A percentile compares a stretch with the other conserved stretches of the same genome.
Conservation (phyloP, 192 early-diverging fungal genomes). For the Mycoemilia scoparia region DNA sequence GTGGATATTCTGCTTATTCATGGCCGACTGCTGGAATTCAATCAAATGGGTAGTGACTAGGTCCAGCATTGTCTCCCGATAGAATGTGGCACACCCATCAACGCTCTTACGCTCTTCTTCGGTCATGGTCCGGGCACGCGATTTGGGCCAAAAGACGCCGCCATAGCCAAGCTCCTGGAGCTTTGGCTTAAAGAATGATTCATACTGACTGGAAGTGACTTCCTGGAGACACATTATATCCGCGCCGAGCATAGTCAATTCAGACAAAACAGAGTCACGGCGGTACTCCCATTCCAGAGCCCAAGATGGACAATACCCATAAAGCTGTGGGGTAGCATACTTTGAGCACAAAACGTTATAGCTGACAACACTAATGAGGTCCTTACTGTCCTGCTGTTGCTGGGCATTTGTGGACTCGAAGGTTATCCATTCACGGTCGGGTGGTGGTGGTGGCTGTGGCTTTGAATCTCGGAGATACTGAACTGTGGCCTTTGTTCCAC, state of each 20-base stretch:
- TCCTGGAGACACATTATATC: slow-evolving; percentile 94
- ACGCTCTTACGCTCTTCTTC: slow-evolving; percentile 72
- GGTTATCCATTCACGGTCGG: slow-evolving; percentile 85
- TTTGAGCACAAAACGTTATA: slow-evolving; percentile 86
- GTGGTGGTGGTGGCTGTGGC: slow-evolving; percentile 54
- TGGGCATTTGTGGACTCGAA: slow-evolving; percentile 67
- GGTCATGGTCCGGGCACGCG: slow-evolving; percentile 81
- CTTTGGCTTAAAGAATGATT: slow-evolving; percentile 69
- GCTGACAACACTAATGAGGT: slow-evolving; percentile 72
- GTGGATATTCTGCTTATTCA: slow-evolving; percentile 71
- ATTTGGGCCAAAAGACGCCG: slow-evolving; percentile 86
- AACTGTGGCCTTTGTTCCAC: slow-evolving; percentile 68
- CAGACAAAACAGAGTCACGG: slow-evolving; percentile 67
- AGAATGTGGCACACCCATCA: slow-evolving; percentile 95
- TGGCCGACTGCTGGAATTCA: slow-evolving; percentile 87
- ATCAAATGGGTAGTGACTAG: slow-evolving; percentile 69
- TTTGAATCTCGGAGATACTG: slow-evolving; percentile 74
- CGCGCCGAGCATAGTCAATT: slow-evolving; percentile 69
- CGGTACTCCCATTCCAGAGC: slow-evolving; percentile 86
- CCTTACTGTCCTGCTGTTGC: slow-evolving; percentile 34
- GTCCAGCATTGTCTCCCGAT: slow-evolving; percentile 62
- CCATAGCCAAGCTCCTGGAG: slow-evolving; percentile 58
- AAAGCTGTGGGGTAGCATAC: slow-evolving; percentile 72
- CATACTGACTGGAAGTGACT: slow-evolving; percentile 68
- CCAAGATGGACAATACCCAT: slow-evolving; percentile 92